phyloP scores from a whole-genome alignment of 1,139 yeast species.

The Yamadazyma conglobata region DNA sequence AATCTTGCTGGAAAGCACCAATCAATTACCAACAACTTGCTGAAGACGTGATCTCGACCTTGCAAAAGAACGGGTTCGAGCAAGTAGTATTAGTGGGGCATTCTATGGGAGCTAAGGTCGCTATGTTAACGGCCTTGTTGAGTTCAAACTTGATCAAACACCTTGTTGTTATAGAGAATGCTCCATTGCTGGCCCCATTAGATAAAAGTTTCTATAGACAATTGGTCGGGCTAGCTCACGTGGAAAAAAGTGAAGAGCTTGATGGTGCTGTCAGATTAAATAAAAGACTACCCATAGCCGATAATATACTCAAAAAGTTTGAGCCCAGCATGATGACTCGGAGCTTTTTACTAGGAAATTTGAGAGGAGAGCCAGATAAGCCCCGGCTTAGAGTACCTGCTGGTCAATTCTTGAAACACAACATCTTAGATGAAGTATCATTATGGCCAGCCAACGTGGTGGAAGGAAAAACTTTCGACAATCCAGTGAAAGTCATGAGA shows the following conservation, averaged over 20 bases:
- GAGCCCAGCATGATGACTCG: conserved; percentile 24
- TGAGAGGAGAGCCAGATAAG: conserved; percentile 21
- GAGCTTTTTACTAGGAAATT: conserved; percentile 28
- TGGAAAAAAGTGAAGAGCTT: conserved; percentile 18
- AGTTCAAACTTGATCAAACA: conserved; percentile 36
- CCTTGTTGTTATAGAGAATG: conserved; percentile 47
- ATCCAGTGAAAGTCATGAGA: conserved; percentile 40
- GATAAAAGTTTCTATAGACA: conserved; percentile 24
- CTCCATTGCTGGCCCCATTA: conserved; percentile 33
- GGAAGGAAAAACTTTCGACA: conserved; percentile 20
- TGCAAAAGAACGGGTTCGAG: conserved; percentile 24
- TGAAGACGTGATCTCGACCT: conserved; percentile 36
- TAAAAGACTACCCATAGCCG: conserved; percentile 8
- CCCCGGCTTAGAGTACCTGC: conserved; percentile 24
- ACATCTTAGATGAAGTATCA: conserved; percentile 30
- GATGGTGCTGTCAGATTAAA: conserved; percentile 3
- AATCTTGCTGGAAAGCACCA: conserved; percentile 41
- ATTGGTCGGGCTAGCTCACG: conserved; percentile 32
- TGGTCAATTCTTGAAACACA: conserved; percentile 24
- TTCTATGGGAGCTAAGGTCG: conserved; percentile 53
- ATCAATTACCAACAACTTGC: conserved; percentile 42
- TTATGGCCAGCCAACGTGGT: conserved; percentile 40
- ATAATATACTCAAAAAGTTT: conserved; percentile 18
- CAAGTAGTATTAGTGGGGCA: conserved; percentile 43
- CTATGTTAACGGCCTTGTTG: conserved; percentile 42